Evolutionary conservation across 345 rosid genomes (phyloP), one percentile per base, ranked within the genome.

Genomic region (Heritiera littoralis): DNA sequence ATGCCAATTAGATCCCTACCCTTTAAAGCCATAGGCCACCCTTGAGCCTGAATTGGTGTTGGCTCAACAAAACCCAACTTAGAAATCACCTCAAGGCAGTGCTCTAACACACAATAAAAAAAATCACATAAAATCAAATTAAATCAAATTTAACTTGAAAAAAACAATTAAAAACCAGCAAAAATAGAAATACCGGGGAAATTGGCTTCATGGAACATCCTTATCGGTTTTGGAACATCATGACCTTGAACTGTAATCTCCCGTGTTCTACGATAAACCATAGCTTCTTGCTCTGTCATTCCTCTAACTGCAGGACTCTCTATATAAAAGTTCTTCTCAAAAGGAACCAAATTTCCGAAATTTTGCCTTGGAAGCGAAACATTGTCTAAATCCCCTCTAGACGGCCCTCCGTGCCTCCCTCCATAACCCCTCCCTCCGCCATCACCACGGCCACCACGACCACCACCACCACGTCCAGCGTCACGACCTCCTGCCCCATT

Each of bases 1-100:
- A 96, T 96, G 38, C 98, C 99, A 74, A 96, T 83, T 68, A 96
- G 77, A 86, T 94, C 98, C 78, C 95, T 92, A 81, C 97, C 97
- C 90, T 94, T 94, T 48, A 96, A 84, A 48, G 98, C 99, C 99
- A 96, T 92, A 0, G 99, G 98, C 98, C 97, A 94, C 10, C 97
- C 98, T 83, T 92, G 97, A 77, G 98, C 85, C 83, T 96, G 99
- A 81, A 96, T 96, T 0, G 99, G 89, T 2, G 98, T 94, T 28
- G 99, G 99, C 89, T 96, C 98, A 61, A 84, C 91, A 76, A 95
- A 95, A 73, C 99, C 99, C 88, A 92, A 72, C 59, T 84, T 92
- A 43, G 93, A 85, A 86, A 95, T 91, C 55, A 89, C 97, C 52
- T 93, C 94, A 8, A 95, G 93, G 87, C 93, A 90, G 79, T 92